These are phyloP conservation scores for Lagenaria siceraria DNA, from an alignment of 306 rosid genomes.

Conservation along the genomic window DNA sequence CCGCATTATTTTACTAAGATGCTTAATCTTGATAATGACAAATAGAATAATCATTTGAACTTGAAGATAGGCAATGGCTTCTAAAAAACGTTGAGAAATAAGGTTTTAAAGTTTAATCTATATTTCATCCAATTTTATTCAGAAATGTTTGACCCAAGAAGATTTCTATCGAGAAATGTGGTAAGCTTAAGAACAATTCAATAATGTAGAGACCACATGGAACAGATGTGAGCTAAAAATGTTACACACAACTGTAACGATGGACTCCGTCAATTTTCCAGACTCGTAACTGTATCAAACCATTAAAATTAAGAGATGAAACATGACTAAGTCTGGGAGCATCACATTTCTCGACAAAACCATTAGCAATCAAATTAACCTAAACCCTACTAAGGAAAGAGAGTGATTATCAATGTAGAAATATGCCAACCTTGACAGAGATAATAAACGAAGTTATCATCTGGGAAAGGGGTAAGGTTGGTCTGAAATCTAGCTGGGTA, in stretches of 20 bases:
- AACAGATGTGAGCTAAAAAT: conserved; percentile 27
- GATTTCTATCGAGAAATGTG: background rate
- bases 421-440: conserved; percentile 37
- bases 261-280: conserved; percentile 28
- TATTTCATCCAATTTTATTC: no score
- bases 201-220: conserved; percentile 28
- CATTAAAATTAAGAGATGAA: conserved; percentile 13
- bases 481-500: conserved; percentile 25
- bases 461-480: conserved; percentile 21
- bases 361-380: background rate
- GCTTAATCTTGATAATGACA: no score
- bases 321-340: conserved; percentile 49
- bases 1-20: no score
- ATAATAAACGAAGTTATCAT: conserved; percentile 11
- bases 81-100: no score
- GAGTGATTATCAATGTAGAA: background rate
- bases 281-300: conserved; percentile 17
- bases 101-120: no score
- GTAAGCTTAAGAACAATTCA: background rate
- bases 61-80: no score
- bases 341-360: background rate
- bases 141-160: background rate
- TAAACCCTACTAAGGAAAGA: background rate
- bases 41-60: no score
- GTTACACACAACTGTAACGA: conserved; percentile 27